These are phyloP conservation scores for Wickerhamiella parazyma DNA, from an alignment of 805 yeast genomes.

Conservation along the genomic window DNA sequence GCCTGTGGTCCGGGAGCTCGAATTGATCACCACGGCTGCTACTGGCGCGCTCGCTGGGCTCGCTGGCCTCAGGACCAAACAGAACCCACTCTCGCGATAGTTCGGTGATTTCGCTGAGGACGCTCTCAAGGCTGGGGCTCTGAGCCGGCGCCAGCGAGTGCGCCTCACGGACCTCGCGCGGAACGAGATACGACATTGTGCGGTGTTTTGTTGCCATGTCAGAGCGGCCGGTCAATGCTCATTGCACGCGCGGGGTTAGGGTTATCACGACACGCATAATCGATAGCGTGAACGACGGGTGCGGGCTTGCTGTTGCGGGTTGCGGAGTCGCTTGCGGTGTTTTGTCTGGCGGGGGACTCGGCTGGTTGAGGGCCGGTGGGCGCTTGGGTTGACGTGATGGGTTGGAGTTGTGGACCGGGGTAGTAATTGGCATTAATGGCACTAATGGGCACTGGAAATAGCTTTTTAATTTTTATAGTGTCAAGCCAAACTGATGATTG, in stretches of 20 bases:
- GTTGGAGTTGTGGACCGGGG: too few relatives aligned
- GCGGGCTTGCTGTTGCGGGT: too few relatives aligned
- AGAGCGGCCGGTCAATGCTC: too few relatives aligned
- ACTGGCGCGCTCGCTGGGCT: slow-evolving; percentile 2
- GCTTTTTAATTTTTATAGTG: too few relatives aligned
- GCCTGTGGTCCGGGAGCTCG: slow-evolving; percentile 25
- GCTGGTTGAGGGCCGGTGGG: too few relatives aligned
- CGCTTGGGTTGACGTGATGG: too few relatives aligned
- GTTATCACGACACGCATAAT: not conserved
- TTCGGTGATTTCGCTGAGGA: slow-evolving; percentile 7
- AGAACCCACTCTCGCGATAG: slow-evolving; percentile 28
- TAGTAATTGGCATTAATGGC: too few relatives aligned
- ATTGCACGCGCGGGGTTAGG: too few relatives aligned
- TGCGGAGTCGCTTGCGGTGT: too few relatives aligned
- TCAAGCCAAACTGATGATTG: too few relatives aligned
- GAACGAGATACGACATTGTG: not conserved
- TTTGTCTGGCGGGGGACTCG: too few relatives aligned
- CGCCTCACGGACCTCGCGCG: not conserved
- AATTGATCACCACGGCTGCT: slow-evolving; percentile 28
- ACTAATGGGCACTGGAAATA: too few relatives aligned
- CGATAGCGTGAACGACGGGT: not conserved
- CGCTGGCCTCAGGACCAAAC: slow-evolving; percentile 24
- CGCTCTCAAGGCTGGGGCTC: slow-evolving; percentile 6
- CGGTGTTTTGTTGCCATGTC: not conserved
- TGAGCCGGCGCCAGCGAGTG: not conserved